Conservation (phyloP, 345 rosid species). For the Corchorus capsularis region DNA sequence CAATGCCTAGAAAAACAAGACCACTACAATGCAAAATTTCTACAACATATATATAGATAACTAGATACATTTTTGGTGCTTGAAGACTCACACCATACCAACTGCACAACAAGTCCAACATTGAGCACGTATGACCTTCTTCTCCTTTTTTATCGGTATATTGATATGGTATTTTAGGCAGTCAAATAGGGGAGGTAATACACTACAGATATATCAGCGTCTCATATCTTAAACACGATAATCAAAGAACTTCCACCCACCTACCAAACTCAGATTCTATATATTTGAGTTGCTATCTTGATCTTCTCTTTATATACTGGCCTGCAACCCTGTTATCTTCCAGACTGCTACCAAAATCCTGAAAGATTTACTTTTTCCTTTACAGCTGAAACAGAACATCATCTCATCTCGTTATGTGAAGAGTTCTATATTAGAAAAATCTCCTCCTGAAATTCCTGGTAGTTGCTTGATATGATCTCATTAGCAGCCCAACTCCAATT, state of each 20-base stretch:
- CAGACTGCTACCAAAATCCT: conserved; percentile 26
- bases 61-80: conserved; percentile 4
- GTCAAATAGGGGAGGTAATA: neutral
- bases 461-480: conserved; percentile 95
- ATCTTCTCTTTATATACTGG: conserved; percentile 7
- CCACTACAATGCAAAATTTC: conserved; percentile 14
- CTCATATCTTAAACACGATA: conserved; percentile 14
- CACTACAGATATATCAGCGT: conserved; percentile 8
- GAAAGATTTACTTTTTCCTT: conserved; percentile 22
- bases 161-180: conserved; percentile 10
- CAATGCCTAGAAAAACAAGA: neutral
- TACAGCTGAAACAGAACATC: neutral
- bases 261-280: conserved; percentile 27
- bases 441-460: conserved; percentile 90
- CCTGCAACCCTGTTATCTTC: conserved; percentile 26
- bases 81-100: conserved; percentile 9
- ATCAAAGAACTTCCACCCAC: conserved; percentile 26
- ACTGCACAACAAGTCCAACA: conserved; percentile 12
- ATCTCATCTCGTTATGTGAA: conserved; percentile 2
- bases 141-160: no score
- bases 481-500: conserved; percentile 89
- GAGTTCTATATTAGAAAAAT: conserved; percentile 49
- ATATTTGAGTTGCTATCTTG: conserved; percentile 12
- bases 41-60: conserved; percentile 19
- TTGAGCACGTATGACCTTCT: neutral